A percentile compares a stretch with the other conserved stretches of the same genome.
Conservation (phyloP, 805 yeast species). For the Pichia paraexigua region DNA sequence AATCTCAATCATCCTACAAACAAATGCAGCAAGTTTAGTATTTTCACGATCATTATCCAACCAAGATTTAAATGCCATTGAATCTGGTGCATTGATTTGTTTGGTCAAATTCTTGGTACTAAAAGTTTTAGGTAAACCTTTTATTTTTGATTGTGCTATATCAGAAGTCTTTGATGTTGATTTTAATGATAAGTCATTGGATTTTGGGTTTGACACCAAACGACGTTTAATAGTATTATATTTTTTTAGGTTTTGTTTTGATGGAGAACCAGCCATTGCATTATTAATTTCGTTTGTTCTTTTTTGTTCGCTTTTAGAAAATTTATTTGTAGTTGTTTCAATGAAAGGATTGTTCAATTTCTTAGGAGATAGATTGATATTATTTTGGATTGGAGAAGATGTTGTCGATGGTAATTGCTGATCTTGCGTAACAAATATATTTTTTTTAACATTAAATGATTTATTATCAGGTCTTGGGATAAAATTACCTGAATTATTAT, state of each 20-base stretch:
- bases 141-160: neutral
- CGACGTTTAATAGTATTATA: constrained; percentile 25
- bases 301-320: constrained; percentile 23
- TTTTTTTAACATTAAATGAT: neutral
- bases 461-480: constrained; percentile 19
- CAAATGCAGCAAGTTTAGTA: constrained; percentile 35
- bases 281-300: constrained; percentile 28
- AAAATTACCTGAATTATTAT: constrained; percentile 20
- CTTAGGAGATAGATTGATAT: neutral
- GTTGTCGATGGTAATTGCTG: constrained; percentile 4
- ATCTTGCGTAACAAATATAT: constrained; percentile 5
- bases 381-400: neutral
- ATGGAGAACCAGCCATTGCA: constrained; percentile 30
- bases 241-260: constrained; percentile 28
- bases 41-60: constrained; percentile 25
- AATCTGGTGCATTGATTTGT: constrained; percentile 3
- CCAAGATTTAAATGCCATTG: constrained; percentile 15
- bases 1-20: constrained; percentile 45
- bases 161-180: neutral
- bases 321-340: constrained; percentile 5
- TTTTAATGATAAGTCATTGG: neutral
- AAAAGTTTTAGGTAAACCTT: constrained; percentile 1
- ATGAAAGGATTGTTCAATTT: neutral
- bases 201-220: constrained; percentile 5
- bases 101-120: constrained; percentile 6